Evolutionary conservation across 208 protist genomes (phyloP), one percentile per base, ranked within the genome.

Genomic region (Wallacemonas sp.): DNA sequence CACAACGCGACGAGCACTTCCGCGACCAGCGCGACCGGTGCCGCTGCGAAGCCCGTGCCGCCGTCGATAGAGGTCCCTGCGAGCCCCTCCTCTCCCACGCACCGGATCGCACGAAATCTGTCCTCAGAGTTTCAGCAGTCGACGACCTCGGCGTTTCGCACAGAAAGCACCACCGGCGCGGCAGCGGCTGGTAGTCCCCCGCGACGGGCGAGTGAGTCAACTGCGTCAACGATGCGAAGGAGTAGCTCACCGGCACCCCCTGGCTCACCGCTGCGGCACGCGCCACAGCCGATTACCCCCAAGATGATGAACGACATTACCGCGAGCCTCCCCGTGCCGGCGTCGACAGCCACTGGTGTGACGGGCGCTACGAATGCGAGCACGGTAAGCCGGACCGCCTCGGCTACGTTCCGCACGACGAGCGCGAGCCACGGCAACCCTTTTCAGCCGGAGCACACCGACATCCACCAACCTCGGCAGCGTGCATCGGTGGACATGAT

Each of bases 401-500:
- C 42, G 17, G 13, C 42, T 6, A 12, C 42, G 42, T 34, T 37
- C 17, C 50, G 50, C 9, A n/a, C 50, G 4, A 41, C 50, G 12
- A 57, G 50, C 30, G 50, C 17, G n/a, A 27, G n/a, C n/a, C n/a
- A n/a, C n/a, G n/a, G 29, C 10, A 57, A 57, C 17, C 50, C 50
- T 9, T 57, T 57, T n/a, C 50, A 57, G 50, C 3, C 30, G 12
- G 50, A 19, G n/a, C 50, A 8, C 5, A 24, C 50, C 26, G 29
- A 34, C 21, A 57, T 57, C 8, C 50, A 26, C 13, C 50, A 57
- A 13, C 50, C 50, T 0, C 50, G 50, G 17, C 50, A 57, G 32
- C 50, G 50, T n/a, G 50, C 50, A 13, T 57, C 50, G 9, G 50
- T 57, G 50, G 50, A 57, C 29, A 57, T 57, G 50, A 57, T 57